Percentiles rank a stretch among this genome's conserved stretches.
These are phyloP conservation scores for Xylaria flabelliformis DNA, from an alignment of 495 filamentous ascomycete species.

Conservation along the genomic window DNA sequence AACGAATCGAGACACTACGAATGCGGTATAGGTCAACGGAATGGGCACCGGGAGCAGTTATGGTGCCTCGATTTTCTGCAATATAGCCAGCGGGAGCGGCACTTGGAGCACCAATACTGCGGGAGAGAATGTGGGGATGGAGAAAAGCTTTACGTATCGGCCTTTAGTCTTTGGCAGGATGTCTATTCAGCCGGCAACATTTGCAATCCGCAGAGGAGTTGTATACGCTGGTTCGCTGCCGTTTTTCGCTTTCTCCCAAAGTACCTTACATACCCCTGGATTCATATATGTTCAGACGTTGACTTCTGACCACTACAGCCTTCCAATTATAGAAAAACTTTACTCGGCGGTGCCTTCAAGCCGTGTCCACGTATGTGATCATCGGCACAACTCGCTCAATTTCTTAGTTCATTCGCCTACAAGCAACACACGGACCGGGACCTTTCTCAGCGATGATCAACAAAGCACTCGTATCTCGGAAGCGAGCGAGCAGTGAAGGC, in stretches of 20 bases:
- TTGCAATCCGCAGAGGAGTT: background rate
- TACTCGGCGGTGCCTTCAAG: background rate
- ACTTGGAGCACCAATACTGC: background rate
- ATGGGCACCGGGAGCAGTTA: background rate
- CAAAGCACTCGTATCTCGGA: constrained; percentile 14
- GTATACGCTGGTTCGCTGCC: background rate
- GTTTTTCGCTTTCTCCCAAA: background rate
- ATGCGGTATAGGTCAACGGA: background rate
- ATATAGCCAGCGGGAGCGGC: constrained; percentile 7
- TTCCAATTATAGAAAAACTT: constrained; percentile 14
- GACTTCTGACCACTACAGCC: background rate
- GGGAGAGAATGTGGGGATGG: constrained; percentile 15
- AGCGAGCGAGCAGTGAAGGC: constrained; percentile 7
- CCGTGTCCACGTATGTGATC: constrained; percentile 18
- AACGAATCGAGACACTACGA: background rate
- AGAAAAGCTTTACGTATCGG: background rate
- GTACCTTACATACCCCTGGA: background rate
- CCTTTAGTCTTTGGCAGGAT: background rate
- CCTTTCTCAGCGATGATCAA: background rate
- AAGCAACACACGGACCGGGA: constrained; percentile 7
- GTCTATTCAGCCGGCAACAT: constrained; percentile 17
- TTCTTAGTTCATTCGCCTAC: background rate
- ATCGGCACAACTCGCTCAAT: constrained; percentile 1
- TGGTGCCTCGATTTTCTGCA: background rate
- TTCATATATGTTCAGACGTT: background rate